Conservation (phyloP, 2,329 filamentous ascomycete species). For the Venturia pyrina region DNA sequence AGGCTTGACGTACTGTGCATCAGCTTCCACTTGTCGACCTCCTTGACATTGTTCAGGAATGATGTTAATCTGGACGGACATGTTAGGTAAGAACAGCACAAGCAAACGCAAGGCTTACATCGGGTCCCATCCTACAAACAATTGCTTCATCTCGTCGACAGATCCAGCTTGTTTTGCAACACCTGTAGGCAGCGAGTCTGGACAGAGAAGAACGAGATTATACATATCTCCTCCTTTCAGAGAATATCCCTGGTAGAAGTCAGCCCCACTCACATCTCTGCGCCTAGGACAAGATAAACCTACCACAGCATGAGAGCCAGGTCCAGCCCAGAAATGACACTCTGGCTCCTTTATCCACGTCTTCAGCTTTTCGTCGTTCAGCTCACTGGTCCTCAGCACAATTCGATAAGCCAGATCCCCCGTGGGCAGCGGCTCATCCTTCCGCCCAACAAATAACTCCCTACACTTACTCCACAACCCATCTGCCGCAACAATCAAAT, state of each 20-base stretch:
- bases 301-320: conserved; percentile 48
- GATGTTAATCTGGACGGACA: conserved; percentile 22
- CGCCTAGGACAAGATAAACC: neutral
- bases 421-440: conserved; percentile 39
- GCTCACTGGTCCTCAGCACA: conserved; percentile 35
- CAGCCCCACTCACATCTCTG: neutral
- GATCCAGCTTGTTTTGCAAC: conserved; percentile 38
- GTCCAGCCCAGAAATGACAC: conserved; percentile 55
- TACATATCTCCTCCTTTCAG: conserved; percentile 38
- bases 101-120: conserved; percentile 28
- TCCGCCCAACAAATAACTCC: conserved; percentile 34
- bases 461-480: conserved; percentile 43
- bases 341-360: conserved; percentile 38
- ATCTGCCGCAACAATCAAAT: conserved; percentile 54
- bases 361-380: conserved; percentile 36
- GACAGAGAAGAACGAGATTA: conserved; percentile 43
- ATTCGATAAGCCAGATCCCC: conserved; percentile 42
- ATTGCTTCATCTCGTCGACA: conserved; percentile 43
- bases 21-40: conserved; percentile 60
- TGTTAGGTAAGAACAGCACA: conserved; percentile 11
- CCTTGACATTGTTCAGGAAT: conserved; percentile 42
- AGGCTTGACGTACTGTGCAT: conserved; percentile 36
- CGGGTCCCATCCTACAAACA: conserved; percentile 50
- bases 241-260: conserved; percentile 32
- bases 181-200: conserved; percentile 38